phyloP scores from a whole-genome alignment of 2,329 filamentous ascomycete species.

The Ceratocystis colombiana region DNA sequence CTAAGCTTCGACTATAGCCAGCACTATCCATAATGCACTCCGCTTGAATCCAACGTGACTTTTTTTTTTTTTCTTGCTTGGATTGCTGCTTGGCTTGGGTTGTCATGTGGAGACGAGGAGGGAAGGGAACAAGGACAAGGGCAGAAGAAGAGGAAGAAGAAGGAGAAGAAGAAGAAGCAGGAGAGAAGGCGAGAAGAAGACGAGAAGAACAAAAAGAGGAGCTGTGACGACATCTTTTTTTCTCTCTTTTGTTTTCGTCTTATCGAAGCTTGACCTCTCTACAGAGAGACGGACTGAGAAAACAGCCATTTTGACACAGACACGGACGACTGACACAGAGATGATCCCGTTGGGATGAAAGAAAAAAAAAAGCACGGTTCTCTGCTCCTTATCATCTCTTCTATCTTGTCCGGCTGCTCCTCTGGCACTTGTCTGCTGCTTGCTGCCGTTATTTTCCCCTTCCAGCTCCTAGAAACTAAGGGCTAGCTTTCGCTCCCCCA shows the following conservation, averaged over 20 bases:
- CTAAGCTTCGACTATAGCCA: neutral
- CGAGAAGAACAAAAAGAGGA: neutral
- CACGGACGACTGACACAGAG: neutral
- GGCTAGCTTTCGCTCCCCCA: too few relatives aligned
- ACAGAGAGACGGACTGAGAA: neutral
- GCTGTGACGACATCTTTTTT: slow-evolving; percentile 3
- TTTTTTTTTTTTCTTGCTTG: neutral
- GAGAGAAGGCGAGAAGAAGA: neutral
- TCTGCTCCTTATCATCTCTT: neutral
- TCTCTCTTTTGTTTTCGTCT: neutral
- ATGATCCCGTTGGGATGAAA: neutral
- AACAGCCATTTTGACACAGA: neutral
- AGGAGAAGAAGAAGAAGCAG: neutral
- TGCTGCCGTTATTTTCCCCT: neutral
- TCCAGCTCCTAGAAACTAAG: neutral
- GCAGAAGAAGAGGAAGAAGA: neutral
- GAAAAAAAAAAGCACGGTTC: slow-evolving; percentile 1
- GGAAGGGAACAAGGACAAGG: neutral
- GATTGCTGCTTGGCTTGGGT: neutral
- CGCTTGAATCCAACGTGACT: neutral
- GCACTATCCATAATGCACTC: neutral
- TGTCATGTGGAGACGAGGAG: neutral
- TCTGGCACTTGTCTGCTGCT: neutral
- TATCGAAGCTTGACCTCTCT: neutral
- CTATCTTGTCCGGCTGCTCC: neutral